Base-by-base conservation (phyloP, 2,329 filamentous ascomycete genomes). In the Aspergillus sp. region DNA sequence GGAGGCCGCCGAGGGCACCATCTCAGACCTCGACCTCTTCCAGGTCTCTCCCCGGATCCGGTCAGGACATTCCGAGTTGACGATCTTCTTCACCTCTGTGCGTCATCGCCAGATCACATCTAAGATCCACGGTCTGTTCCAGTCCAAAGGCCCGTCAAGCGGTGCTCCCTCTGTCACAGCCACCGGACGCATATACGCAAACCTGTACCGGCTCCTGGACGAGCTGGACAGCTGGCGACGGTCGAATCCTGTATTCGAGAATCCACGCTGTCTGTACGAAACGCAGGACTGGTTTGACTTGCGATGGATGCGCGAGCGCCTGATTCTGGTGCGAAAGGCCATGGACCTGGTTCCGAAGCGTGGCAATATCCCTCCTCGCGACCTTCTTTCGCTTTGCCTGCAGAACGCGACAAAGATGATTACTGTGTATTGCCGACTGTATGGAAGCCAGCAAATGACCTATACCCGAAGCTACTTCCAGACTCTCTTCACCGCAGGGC, bases 401-500 rank as follows among this genome's bases (percentile, higher is more conserved):
- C 56, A 68, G 4, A 75, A 68, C 8, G 76, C 78, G 0, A 66
- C 68, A 0, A 66, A 69, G n/a, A 70, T 75, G 0, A 79, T 81
- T 4, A 58, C 71, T 2, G 59, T 72, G 0, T 81, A 80, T 58
- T 70, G 71, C 4, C 60, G 62, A 4, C 62, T 81, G 15, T 75
- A 70, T 37, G 63, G 72, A 4, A 65, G 66, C 2, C 67, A 66
- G 2, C 66, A 70, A 12, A 76, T 80, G 37, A 79, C 75, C 0
- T 78, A 75, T 54, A 80, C 79, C 0, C 67, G 78, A n/a, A 79
- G 75, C 46, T 81, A 81, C 58, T 81, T 81, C 24, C 79, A 81
- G 51, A 74, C 77, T 47, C 73, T 81, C 3, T 80, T 80, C 47
- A 77, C 77, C 0, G 77, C 78, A 3, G 79, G 77, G 0, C 57